Evolutionary conservation across 2,329 filamentous ascomycete species (phyloP).

Genomic region (Aspergillus oerlinghausenensis): DNA sequence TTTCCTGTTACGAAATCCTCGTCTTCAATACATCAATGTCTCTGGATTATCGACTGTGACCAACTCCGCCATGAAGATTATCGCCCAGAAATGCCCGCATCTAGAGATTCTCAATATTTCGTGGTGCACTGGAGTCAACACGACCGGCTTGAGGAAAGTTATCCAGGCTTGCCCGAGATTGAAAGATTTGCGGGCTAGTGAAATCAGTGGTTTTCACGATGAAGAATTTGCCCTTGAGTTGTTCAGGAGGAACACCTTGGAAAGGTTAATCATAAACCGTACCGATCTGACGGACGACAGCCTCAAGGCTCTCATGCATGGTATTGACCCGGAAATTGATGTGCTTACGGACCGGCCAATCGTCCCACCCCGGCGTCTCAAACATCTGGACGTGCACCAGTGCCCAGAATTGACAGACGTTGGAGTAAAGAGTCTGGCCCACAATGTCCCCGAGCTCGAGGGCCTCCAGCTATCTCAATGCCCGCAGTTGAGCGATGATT

Average conservation of each 20-base stretch:
- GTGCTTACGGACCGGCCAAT: constrained; percentile 70
- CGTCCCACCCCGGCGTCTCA: constrained; percentile 71
- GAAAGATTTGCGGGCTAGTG: constrained; percentile 74
- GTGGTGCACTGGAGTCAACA: constrained; percentile 85
- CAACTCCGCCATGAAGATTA: constrained; percentile 80
- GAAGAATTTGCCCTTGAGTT: constrained; percentile 66
- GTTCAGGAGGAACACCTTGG: constrained; percentile 75
- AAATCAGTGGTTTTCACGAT: constrained; percentile 75
- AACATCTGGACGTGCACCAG: constrained; percentile 78
- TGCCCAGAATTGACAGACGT: constrained; percentile 69
- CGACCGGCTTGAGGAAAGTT: constrained; percentile 67
- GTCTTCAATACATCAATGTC: constrained; percentile 78
- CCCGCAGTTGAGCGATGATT: constrained; percentile 65
- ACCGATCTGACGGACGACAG: constrained; percentile 70
- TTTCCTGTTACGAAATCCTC: constrained; percentile 71
- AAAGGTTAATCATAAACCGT: constrained; percentile 76
- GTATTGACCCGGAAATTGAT: constrained; percentile 71
- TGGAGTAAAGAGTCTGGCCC: constrained; percentile 66
- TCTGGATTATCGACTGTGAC: constrained; percentile 71
- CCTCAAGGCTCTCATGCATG: constrained; percentile 70
- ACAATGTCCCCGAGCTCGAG: constrained; percentile 73
- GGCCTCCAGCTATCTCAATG: constrained; percentile 80
- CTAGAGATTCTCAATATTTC: constrained; percentile 86
- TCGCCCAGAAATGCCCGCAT: constrained; percentile 73
- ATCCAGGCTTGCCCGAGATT: constrained; percentile 68